A percentile compares a stretch with the other conserved stretches of the same genome.
These are phyloP conservation scores for Vigna nakashimae DNA, from an alignment of 306 rosid genomes.

Conservation along the genomic window DNA sequence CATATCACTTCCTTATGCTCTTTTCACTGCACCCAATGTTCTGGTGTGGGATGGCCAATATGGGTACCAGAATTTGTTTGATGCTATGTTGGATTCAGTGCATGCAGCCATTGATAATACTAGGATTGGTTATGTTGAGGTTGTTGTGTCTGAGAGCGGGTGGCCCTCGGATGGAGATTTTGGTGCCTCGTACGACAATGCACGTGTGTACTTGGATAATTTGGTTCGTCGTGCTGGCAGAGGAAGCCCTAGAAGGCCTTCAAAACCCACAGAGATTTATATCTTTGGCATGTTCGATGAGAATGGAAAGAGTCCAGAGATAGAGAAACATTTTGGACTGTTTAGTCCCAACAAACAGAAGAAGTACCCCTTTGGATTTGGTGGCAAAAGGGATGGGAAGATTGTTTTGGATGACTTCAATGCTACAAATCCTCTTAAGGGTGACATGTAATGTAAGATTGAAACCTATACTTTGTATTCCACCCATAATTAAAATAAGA, in stretches of 20 bases:
- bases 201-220: constrained; percentile 53
- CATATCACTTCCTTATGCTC: constrained; percentile 64
- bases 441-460: constrained; percentile 38
- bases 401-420: constrained; percentile 29
- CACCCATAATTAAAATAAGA: constrained; percentile 25
- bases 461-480: background rate
- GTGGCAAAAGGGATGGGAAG: constrained; percentile 13
- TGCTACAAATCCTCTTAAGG: constrained; percentile 44
- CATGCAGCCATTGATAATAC: constrained; percentile 65
- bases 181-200: constrained; percentile 57
- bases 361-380: constrained; percentile 56
- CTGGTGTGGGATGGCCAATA: constrained; percentile 49
- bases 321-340: constrained; percentile 55
- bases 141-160: constrained; percentile 74
- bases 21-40: constrained; percentile 62
- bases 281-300: constrained; percentile 59
- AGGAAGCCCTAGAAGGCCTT: constrained; percentile 73
- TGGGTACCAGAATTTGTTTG: constrained; percentile 68
- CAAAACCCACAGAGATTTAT: constrained; percentile 41
- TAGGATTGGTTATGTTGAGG: constrained; percentile 55
- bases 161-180: constrained; percentile 73
- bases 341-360: constrained; percentile 51
- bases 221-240: constrained; percentile 58
- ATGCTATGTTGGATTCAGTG: constrained; percentile 64
- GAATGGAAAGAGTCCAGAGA: constrained; percentile 40